phyloP scores from a whole-genome alignment of 2,329 filamentous ascomycete genomes.

The Nemania sp. region DNA sequence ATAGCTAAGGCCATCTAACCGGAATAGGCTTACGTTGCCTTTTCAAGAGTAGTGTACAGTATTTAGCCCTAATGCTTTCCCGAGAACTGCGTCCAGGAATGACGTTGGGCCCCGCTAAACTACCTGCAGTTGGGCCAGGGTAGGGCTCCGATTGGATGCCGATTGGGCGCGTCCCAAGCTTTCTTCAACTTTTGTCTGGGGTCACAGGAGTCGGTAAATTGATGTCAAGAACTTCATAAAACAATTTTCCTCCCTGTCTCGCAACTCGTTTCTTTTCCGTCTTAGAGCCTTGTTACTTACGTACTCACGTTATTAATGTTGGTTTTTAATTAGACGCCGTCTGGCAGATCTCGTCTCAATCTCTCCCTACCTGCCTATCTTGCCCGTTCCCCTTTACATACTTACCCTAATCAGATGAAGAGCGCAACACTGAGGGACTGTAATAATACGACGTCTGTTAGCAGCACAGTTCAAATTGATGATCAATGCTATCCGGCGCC shows the following conservation, averaged over 20 bases:
- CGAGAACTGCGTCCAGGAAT: neutral
- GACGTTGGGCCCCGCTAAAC: conserved; percentile 1
- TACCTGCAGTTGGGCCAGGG: neutral
- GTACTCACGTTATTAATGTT: too few species aligned
- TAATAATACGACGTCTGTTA: neutral
- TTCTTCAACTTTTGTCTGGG: neutral
- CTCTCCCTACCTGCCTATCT: neutral
- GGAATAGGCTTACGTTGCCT: too few species aligned
- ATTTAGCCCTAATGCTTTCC: too few species aligned
- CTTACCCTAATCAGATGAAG: neutral
- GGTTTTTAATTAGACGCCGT: neutral
- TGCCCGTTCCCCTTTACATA: neutral
- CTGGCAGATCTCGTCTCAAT: neutral
- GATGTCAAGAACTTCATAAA: conserved; percentile 1
- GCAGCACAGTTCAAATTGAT: neutral
- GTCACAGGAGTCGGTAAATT: neutral
- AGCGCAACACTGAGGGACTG: neutral
- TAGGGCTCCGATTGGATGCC: conserved; percentile 14
- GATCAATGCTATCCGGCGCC: neutral
- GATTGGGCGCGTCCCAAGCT: neutral
- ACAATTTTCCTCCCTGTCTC: neutral
- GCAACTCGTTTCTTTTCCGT: too few species aligned
- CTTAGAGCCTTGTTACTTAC: too few species aligned
- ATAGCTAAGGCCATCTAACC: too few species aligned
- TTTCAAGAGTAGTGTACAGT: too few species aligned